Evolutionary conservation across 495 filamentous ascomycete genomes (phyloP).

Genomic region (Parachaetomium inaequale): DNA sequence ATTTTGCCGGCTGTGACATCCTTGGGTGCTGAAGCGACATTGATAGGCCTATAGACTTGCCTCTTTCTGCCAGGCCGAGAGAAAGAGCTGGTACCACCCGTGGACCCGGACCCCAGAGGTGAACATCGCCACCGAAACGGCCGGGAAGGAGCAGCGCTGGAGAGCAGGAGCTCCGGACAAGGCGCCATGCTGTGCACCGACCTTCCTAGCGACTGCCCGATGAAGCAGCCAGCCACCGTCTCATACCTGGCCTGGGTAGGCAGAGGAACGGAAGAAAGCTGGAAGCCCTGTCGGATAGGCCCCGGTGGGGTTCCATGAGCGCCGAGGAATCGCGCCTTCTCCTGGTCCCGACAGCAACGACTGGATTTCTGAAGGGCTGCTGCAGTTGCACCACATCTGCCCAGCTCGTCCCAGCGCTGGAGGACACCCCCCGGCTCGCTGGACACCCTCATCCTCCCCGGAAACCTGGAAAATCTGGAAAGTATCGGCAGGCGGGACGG

Average conservation of each 20-base stretch:
- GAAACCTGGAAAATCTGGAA: too few species aligned
- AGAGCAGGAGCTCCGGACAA: conserved; percentile 4
- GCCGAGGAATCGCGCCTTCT: too few species aligned
- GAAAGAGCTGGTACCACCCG: not conserved
- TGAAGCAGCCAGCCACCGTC: not conserved
- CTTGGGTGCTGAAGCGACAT: not conserved
- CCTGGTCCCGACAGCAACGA: too few species aligned
- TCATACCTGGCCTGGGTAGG: too few species aligned
- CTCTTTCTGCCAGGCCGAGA: not conserved
- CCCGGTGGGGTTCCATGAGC: not conserved
- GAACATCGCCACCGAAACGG: not conserved
- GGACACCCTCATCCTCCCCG: too few species aligned
- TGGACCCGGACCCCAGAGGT: not conserved
- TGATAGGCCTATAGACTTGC: not conserved
- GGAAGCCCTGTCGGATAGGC: not conserved
- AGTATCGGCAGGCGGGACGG: conserved; percentile 2
- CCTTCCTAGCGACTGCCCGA: not conserved
- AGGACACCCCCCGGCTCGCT: not conserved
- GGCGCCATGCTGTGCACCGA: conserved; percentile 3
- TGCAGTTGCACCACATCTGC: too few species aligned
- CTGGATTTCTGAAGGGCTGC: not conserved
- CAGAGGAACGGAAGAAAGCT: not conserved
- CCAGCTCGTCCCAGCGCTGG: too few species aligned
- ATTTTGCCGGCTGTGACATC: not conserved
- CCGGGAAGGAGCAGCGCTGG: not conserved